A percentile compares a stretch with the other conserved stretches of the same genome.
phyloP scores from a whole-genome alignment of 2,329 filamentous ascomycete genomes.

The Pyrenophora teres region DNA sequence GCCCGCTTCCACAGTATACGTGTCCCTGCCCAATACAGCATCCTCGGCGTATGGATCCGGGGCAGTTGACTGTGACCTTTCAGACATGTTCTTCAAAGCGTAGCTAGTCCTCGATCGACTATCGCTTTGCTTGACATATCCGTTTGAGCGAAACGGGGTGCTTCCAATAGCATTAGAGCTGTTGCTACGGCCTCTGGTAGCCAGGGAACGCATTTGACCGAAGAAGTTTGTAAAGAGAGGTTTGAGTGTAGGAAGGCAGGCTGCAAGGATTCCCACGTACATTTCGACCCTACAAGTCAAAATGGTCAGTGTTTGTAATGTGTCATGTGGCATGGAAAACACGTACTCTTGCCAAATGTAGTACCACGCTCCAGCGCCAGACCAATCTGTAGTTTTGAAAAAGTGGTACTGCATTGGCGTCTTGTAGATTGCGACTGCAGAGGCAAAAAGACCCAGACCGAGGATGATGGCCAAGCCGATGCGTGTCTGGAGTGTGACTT shows the following conservation, averaged over 20 bases:
- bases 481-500: slow-evolving; percentile 50
- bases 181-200: slow-evolving; percentile 19
- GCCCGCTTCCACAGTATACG: slow-evolving; percentile 11
- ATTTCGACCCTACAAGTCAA: slow-evolving; percentile 34
- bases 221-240: slow-evolving; percentile 34
- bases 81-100: slow-evolving; percentile 20
- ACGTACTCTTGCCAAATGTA: slow-evolving; percentile 36
- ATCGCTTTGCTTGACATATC: slow-evolving; percentile 23
- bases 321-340: too few species aligned
- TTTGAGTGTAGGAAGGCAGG: slow-evolving; percentile 37
- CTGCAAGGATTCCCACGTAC: slow-evolving; percentile 39
- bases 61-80: slow-evolving; percentile 5
- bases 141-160: slow-evolving; percentile 22
- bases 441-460: slow-evolving; percentile 45
- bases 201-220: slow-evolving; percentile 25
- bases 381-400: slow-evolving; percentile 35
- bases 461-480: slow-evolving; percentile 43
- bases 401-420: slow-evolving; percentile 37
- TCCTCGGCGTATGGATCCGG: slow-evolving; percentile 20
- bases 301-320: not conserved
- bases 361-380: slow-evolving; percentile 30
- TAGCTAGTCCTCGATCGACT: slow-evolving; percentile 2
- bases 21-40: slow-evolving; percentile 15
- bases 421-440: slow-evolving; percentile 29
- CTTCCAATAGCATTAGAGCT: slow-evolving; percentile 14